Base-by-base conservation (phyloP, 2,329 filamentous ascomycete genomes). In the Teratosphaeria nubilosa region DNA sequence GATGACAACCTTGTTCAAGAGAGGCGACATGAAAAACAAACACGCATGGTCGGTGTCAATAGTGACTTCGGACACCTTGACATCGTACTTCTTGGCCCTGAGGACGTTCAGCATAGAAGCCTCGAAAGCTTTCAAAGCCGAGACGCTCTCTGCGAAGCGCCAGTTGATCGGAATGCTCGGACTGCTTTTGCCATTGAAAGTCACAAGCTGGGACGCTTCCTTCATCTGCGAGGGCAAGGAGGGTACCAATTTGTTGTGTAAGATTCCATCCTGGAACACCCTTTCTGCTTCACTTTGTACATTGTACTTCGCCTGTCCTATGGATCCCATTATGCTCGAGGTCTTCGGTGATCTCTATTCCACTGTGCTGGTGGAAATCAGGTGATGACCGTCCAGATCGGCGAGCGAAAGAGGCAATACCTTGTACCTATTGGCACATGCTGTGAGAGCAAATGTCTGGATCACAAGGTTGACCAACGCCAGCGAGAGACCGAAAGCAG, bases 131-230 rank as follows among this genome's bases (percentile, higher is more conserved):
- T 78, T 78, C 56, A 78, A 72, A 1, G 76, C 76, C 73, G 1
- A 74, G 1, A 80, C 75, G 53, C 78, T 80, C 65, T 82, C 80
- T 2, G 80, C 79, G 55, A 82, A 80, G 2, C 80, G 73, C 80
- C 81, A 83, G 55, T 80, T 81, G 66, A 83, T 78, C 63, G 75
- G 76, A 4, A 77, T 70, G 34, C 74, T 69, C 10, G 76, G 75
- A 1, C 71, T 65, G 1, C 70, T 68, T 20, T 70, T 66, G 5
- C 76, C 76, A 5, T 70, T 66, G 58, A 78, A 78, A 5, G 68
- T 59, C 32, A 77, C 75, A 54, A 67, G 50, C 79, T 71, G 68
- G 7, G 68, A 71, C 54, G 71, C 71, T 63, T 72, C 67, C 55
- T 68, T 59, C 50, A 73, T 68, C 11, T 74, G 73, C 25, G 57